These are phyloP conservation scores for Neotropicomus parvogracilis DNA, from an alignment of 1,284 basidiomycete species.

Conservation along the genomic window DNA sequence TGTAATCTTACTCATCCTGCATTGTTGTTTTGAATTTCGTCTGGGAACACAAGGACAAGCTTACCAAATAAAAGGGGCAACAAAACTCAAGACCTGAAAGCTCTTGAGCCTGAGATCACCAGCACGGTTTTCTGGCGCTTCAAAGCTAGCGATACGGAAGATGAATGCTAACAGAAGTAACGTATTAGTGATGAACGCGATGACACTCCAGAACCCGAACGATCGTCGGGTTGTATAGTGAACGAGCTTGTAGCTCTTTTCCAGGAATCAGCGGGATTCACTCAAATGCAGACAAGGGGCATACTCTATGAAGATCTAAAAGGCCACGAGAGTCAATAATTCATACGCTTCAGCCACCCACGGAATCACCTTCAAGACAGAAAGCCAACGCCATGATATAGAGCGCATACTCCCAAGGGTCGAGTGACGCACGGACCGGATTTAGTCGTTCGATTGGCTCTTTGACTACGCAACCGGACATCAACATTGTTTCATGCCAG, in stretches of 20 bases:
- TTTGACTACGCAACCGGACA: conserved; percentile 44
- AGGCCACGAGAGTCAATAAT: conserved; percentile 3
- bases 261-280: background rate
- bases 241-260: conserved; percentile 62
- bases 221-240: conserved; percentile 66
- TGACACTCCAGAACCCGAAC: conserved; percentile 78
- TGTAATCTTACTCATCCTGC: conserved; percentile 71
- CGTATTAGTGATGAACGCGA: conserved; percentile 69
- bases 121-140: conserved; percentile 39
- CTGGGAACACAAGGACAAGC: conserved; percentile 24
- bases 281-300: conserved; percentile 1
- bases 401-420: conserved; percentile 74
- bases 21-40: conserved; percentile 1
- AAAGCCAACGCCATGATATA: conserved; percentile 78
- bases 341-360: background rate
- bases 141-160: conserved; percentile 67
- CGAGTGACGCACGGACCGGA: conserved; percentile 49
- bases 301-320: conserved; percentile 66
- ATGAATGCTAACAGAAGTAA: conserved; percentile 72
- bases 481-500: background rate
- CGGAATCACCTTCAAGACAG: conserved; percentile 64
- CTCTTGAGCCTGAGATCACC: conserved; percentile 57
- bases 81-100: conserved; percentile 86
- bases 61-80: conserved; percentile 82
- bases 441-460: conserved; percentile 67